Percentiles rank a stretch among this genome's conserved stretches.
These are phyloP conservation scores for Fusarium liriodendri DNA, from an alignment of 2,329 filamentous ascomycete species.

Conservation along the genomic window DNA sequence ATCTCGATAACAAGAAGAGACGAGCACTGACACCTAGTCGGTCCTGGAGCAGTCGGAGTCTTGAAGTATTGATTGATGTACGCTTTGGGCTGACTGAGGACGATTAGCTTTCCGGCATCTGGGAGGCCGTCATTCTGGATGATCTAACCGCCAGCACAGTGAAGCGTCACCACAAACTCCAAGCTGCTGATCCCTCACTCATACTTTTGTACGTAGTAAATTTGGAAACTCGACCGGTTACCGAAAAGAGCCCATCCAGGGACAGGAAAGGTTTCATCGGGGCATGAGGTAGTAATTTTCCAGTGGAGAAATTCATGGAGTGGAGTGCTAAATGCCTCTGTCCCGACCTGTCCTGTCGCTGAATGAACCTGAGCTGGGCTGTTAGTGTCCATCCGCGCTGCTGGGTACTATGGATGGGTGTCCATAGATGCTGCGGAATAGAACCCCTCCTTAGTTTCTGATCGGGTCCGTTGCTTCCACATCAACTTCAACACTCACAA, in stretches of 20 bases:
- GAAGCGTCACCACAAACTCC: background rate
- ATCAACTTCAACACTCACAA: slow-evolving; percentile 11
- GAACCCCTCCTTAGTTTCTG: slow-evolving; percentile 13
- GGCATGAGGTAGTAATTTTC: slow-evolving; percentile 21
- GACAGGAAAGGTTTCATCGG: slow-evolving; percentile 32
- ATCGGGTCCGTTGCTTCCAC: slow-evolving; percentile 6
- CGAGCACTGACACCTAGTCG: background rate
- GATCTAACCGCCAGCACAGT: background rate
- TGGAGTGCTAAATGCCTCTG: slow-evolving; percentile 9
- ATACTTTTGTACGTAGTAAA: slow-evolving; percentile 27
- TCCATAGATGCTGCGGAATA: slow-evolving; percentile 5
- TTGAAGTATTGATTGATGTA: background rate
- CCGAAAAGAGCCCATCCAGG: slow-evolving; percentile 24
- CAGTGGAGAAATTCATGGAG: slow-evolving; percentile 25
- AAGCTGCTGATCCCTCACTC: slow-evolving; percentile 9
- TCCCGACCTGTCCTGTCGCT: background rate
- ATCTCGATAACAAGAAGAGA: background rate
- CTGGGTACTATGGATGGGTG: background rate
- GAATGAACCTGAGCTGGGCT: background rate
- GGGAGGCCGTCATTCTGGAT: background rate
- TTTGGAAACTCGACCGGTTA: slow-evolving; percentile 25
- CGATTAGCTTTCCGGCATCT: background rate
- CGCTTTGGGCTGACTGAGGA: background rate
- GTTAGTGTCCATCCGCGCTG: background rate
- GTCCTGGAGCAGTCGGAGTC: background rate